Evolutionary conservation across 352 stramenopile species (phyloP).

Genomic region (Pythium inflatum): DNA sequence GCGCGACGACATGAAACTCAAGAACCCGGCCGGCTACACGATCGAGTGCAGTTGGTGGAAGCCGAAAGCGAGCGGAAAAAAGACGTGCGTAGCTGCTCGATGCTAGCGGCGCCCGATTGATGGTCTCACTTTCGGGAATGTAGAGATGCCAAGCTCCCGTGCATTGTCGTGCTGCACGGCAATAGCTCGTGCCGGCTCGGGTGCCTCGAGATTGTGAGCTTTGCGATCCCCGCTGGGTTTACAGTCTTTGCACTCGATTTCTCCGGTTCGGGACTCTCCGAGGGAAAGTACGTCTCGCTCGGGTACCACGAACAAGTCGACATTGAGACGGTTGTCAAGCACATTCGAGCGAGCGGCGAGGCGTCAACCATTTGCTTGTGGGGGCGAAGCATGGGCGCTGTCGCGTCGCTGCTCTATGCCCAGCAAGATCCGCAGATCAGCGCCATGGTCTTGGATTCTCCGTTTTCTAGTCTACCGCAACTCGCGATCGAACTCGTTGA

Average conservation of each 20-base stretch:
- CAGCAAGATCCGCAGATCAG: constrained; percentile 61
- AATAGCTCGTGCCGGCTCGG: constrained; percentile 83
- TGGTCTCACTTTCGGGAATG: no score
- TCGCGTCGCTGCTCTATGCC: constrained; percentile 73
- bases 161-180: constrained; percentile 82
- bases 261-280: constrained; percentile 68
- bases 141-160: constrained; percentile 54
- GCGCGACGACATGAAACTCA: constrained; percentile 73
- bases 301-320: constrained; percentile 79
- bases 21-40: constrained; percentile 71
- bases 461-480: constrained; percentile 76
- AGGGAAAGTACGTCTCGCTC: constrained; percentile 84
- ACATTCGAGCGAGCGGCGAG: constrained; percentile 57
- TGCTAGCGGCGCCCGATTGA: no score
- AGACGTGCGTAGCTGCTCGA: constrained; percentile 29
- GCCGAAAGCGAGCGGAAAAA: constrained; percentile 37
- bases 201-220: constrained; percentile 76
- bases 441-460: constrained; percentile 84
- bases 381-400: constrained; percentile 81
- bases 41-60: constrained; percentile 91
- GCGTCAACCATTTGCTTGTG: constrained; percentile 71
- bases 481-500: constrained; percentile 78
- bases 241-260: constrained; percentile 87
- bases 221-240: constrained; percentile 76
- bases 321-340: constrained; percentile 73